phyloP scores from a whole-genome alignment of 352 stramenopile genomes.

The Globisporangium heterothallicum region DNA sequence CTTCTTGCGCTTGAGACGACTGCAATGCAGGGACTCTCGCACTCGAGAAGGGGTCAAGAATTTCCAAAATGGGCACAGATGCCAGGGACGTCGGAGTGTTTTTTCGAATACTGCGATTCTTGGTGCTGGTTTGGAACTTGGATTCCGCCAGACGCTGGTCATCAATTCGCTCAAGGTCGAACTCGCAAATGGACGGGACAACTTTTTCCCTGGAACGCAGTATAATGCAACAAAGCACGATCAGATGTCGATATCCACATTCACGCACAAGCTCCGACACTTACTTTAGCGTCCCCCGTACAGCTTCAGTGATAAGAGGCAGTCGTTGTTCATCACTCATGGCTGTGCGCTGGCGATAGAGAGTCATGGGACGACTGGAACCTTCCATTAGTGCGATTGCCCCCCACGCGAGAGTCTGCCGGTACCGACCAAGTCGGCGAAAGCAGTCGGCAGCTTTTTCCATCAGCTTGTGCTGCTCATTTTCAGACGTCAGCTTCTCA shows the following conservation, averaged over 20 bases:
- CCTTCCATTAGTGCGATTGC: conserved; percentile 40
- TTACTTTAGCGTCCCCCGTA: conserved; percentile 49
- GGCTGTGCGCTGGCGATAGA: conserved; percentile 54
- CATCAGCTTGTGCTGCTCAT: conserved; percentile 52
- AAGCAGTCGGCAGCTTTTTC: conserved; percentile 42
- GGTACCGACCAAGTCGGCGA: conserved; percentile 42
- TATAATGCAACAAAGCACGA: background rate
- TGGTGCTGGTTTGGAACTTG: conserved; percentile 29
- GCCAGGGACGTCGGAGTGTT: background rate
- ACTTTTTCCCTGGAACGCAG: conserved; percentile 37
- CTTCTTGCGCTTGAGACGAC: background rate
- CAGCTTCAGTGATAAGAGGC: conserved; percentile 39
- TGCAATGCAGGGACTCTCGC: background rate
- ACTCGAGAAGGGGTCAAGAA: conserved; percentile 33
- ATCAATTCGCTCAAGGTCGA: conserved; percentile 49
- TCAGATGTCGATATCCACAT: background rate
- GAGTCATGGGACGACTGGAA: conserved; percentile 37
- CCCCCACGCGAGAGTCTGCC: conserved; percentile 60
- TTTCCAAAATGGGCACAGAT: conserved; percentile 13
- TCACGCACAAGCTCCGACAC: background rate
- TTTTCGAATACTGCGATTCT: conserved; percentile 1
- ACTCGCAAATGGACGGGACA: conserved; percentile 45
- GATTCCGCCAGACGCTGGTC: conserved; percentile 27
- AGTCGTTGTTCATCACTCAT: conserved; percentile 64
- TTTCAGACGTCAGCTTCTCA: conserved; percentile 40